phyloP scores from a whole-genome alignment of 495 filamentous ascomycete species.

The Podospora comata region DNA sequence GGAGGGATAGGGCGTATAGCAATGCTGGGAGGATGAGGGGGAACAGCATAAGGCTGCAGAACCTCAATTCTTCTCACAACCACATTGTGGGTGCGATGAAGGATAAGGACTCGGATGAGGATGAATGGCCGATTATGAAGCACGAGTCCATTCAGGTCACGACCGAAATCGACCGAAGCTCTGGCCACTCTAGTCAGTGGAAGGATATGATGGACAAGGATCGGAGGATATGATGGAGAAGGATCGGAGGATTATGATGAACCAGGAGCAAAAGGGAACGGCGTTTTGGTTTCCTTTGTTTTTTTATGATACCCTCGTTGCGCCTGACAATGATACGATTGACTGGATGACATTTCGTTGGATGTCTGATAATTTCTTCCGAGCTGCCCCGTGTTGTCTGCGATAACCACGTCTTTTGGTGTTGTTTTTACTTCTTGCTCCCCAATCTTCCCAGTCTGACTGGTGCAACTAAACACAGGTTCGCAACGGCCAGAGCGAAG shows the following conservation, averaged over 20 bases:
- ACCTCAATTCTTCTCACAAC: not conserved
- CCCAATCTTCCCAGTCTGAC: slow-evolving; percentile 56
- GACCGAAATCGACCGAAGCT: not conserved
- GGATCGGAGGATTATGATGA: not conserved
- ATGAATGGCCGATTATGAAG: slow-evolving; percentile 20
- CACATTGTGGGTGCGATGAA: not conserved
- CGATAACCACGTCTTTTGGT: not conserved
- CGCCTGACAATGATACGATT: not conserved
- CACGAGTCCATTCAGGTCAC: not conserved
- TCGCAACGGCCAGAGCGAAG: slow-evolving; percentile 47
- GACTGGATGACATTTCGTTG: not conserved
- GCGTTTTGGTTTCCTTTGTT: not conserved
- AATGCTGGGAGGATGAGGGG: not conserved
- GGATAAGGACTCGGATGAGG: slow-evolving; percentile 12
- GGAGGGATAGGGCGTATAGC: not conserved
- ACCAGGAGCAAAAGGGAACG: not conserved
- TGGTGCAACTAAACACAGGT: slow-evolving; percentile 48
- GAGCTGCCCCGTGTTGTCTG: not conserved
- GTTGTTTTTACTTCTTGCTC: slow-evolving; percentile 33
- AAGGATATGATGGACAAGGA: not conserved
- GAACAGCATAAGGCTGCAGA: not conserved
- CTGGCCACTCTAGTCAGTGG: not conserved
- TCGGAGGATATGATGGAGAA: not conserved
- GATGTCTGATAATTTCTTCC: not conserved
- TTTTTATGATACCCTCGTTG: not conserved